phyloP scores from a whole-genome alignment of 2,329 filamentous ascomycete genomes.

The Fusarium drepaniforme region DNA sequence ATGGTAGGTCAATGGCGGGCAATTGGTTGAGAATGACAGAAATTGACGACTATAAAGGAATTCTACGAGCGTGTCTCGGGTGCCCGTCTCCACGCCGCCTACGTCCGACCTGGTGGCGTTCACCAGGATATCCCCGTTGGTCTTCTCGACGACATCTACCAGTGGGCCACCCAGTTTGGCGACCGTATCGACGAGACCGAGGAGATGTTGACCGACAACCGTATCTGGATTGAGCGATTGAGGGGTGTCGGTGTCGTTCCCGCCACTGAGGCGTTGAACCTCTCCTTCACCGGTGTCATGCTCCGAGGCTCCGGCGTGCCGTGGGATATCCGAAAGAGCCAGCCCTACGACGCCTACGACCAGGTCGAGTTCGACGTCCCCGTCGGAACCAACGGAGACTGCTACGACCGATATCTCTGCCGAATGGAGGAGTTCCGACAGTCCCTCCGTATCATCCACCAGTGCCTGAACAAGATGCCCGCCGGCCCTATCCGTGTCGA shows the following conservation, averaged over 20 bases:
- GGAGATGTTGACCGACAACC: slow-evolving; percentile 98
- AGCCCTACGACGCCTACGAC: slow-evolving; percentile 98
- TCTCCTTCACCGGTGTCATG: slow-evolving; percentile 98
- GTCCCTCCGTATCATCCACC: slow-evolving; percentile 97
- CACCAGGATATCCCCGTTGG: slow-evolving; percentile 95
- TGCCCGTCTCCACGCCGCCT: slow-evolving; percentile 96
- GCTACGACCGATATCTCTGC: slow-evolving; percentile 98
- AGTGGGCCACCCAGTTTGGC: slow-evolving; percentile 99
- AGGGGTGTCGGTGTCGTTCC: slow-evolving; percentile 92
- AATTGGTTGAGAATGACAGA: neutral
- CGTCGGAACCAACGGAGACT: slow-evolving; percentile 96
- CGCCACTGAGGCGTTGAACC: slow-evolving; percentile 95
- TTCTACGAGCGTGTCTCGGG: slow-evolving; percentile 99
- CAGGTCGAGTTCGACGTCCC: slow-evolving; percentile 98
- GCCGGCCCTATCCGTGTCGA: slow-evolving; percentile 93
- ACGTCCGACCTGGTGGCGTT: slow-evolving; percentile 95
- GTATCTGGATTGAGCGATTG: slow-evolving; percentile 97
- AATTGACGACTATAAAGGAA: slow-evolving; percentile 71
- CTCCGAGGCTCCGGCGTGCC: slow-evolving; percentile 95
- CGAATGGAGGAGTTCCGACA: slow-evolving; percentile 99
- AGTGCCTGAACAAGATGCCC: slow-evolving; percentile 99
- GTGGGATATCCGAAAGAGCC: slow-evolving; percentile 96
- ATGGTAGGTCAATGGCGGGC: slow-evolving; percentile 76
- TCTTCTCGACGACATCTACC: slow-evolving; percentile 98
- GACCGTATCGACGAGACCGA: slow-evolving; percentile 99